Evolutionary conservation across 371 early-diverging fungal genomes (phyloP).

Genomic region (Rhizopus microsporus): DNA sequence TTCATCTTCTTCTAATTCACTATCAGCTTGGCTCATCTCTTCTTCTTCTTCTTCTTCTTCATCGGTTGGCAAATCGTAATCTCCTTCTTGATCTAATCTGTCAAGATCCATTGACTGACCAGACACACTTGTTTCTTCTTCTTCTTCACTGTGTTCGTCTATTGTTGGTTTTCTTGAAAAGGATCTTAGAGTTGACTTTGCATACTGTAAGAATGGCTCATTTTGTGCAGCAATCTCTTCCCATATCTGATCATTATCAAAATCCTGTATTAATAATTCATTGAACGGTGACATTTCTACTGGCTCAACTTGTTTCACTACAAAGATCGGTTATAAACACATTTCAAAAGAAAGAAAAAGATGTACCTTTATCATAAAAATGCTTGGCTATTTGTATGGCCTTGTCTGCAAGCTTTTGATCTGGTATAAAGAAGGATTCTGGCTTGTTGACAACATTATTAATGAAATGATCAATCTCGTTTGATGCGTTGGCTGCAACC

Average conservation of each 20-base stretch:
- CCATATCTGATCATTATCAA: slow-evolving; percentile 91
- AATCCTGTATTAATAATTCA: slow-evolving; percentile 73
- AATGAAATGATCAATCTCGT: slow-evolving; percentile 29
- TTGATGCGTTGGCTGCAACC: background rate
- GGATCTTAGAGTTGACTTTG: slow-evolving; percentile 50
- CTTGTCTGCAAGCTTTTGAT: slow-evolving; percentile 37
- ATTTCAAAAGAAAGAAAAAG: too few relatives aligned
- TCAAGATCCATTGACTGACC: slow-evolving; percentile 39
- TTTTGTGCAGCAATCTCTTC: slow-evolving; percentile 88
- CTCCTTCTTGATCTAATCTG: slow-evolving; percentile 42
- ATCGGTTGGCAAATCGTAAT: slow-evolving; percentile 15
- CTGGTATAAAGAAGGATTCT: slow-evolving; percentile 47
- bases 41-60: slow-evolving; percentile 9
- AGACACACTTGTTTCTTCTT: slow-evolving; percentile 20
- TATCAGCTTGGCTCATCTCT: slow-evolving; percentile 26
- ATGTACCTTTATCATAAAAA: slow-evolving; percentile 56
- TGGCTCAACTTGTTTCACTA: slow-evolving; percentile 54
- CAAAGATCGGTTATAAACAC: background rate
- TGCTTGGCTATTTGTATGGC: slow-evolving; percentile 51
- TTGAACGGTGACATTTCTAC: slow-evolving; percentile 53
- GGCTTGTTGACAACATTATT: slow-evolving; percentile 49
- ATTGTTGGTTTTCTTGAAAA: slow-evolving; percentile 21
- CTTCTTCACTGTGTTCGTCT: slow-evolving; percentile 17
- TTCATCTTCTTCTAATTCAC: slow-evolving; percentile 27
- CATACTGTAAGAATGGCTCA: slow-evolving; percentile 73